Percentiles rank a stretch among this genome's conserved stretches.
Conservation (phyloP, 257 asterid genomes). For the Salvia splendens region DNA sequence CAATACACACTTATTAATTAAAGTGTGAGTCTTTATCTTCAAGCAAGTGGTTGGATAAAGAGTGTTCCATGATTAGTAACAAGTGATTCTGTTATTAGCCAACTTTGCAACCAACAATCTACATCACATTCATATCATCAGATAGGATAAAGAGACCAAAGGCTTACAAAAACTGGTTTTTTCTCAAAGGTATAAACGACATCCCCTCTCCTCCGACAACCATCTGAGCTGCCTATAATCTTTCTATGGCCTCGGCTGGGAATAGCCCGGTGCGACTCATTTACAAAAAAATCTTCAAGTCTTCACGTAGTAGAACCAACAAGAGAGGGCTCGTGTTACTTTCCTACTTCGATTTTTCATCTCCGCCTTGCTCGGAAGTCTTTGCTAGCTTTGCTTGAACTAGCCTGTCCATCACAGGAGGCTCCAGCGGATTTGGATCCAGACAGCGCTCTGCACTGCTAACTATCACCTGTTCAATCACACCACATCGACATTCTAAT, state of each 20-base stretch:
- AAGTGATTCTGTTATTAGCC: not conserved
- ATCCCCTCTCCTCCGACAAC: not conserved
- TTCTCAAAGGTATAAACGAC: not conserved
- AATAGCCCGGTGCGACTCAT: not conserved
- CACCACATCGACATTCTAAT: not conserved
- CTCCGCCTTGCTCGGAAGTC: conserved; percentile 41
- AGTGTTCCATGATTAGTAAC: too few relatives aligned
- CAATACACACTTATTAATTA: too few relatives aligned
- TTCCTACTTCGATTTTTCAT: conserved; percentile 21
- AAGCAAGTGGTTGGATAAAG: too few relatives aligned
- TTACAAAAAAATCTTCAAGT: too few relatives aligned
- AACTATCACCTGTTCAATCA: conserved; percentile 74
- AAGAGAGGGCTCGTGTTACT: not conserved
- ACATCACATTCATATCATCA: not conserved
- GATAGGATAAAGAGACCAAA: not conserved
- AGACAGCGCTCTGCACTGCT: conserved; percentile 88
- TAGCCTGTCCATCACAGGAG: conserved; percentile 81
- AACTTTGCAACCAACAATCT: not conserved
- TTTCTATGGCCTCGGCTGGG: not conserved
- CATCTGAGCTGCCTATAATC: too few relatives aligned
- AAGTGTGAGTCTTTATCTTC: too few relatives aligned
- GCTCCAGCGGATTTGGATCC: conserved; percentile 77
- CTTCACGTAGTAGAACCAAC: not conserved
- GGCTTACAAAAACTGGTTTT: conserved; percentile 6
- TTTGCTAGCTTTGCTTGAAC: conserved; percentile 80